Evolutionary conservation across 257 asterid species (phyloP).

Genomic region (Agastache rugosa): DNA sequence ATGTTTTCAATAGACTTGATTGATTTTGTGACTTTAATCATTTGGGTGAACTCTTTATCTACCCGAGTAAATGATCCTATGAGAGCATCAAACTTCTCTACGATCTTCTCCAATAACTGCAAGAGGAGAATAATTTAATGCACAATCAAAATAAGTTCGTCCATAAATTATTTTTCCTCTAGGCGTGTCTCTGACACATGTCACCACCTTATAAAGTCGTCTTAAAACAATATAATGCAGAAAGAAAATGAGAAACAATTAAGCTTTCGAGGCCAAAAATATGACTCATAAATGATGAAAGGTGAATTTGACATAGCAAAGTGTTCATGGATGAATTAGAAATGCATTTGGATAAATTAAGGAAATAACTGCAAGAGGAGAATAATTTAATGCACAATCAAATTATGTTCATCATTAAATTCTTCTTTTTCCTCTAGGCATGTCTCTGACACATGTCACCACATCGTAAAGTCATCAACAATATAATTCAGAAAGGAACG

Average conservation of each 20-base stretch:
- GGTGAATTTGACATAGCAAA: too few species aligned
- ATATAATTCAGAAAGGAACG: constrained; percentile 20
- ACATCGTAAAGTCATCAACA: not conserved
- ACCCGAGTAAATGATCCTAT: constrained; percentile 85
- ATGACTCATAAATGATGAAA: not conserved
- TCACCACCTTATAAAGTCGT: not conserved
- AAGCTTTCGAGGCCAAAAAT: not conserved
- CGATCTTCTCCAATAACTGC: constrained; percentile 90
- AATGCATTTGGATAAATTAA: too few species aligned
- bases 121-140: constrained; percentile 36
- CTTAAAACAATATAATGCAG: constrained; percentile 16
- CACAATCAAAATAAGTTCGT: constrained; percentile 23
- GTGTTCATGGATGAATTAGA: too few species aligned
- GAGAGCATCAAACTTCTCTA: constrained; percentile 79
- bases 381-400: too few species aligned
- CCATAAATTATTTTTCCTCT: constrained; percentile 20
- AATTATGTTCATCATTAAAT: not conserved
- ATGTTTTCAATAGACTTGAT: constrained; percentile 69
- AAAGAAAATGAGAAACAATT: constrained; percentile 10
- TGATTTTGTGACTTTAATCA: constrained; percentile 76
- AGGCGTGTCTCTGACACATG: not conserved
- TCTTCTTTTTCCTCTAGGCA: constrained; percentile 21
- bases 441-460: not conserved
- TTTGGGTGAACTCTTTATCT: constrained; percentile 81
- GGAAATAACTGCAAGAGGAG: too few species aligned